Evolutionary conservation across 306 rosid genomes (phyloP).

Genomic region (Citrullus amarus): DNA sequence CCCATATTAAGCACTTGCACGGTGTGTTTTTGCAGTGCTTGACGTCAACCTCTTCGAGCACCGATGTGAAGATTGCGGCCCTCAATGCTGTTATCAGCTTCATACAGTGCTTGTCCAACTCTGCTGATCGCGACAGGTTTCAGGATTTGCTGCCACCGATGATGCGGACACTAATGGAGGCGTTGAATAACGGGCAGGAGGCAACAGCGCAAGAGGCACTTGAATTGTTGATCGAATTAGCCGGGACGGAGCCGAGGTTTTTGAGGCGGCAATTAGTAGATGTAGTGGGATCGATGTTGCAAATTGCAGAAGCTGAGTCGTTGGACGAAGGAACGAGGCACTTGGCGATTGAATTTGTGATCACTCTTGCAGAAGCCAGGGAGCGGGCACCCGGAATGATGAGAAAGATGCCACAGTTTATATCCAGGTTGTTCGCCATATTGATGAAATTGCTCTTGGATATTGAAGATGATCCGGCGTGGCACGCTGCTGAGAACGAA

Average conservation of each 20-base stretch:
- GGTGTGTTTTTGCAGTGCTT: slow-evolving; percentile 65
- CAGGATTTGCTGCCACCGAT: slow-evolving; percentile 90
- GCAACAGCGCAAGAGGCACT: slow-evolving; percentile 91
- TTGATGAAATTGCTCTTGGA: slow-evolving; percentile 82
- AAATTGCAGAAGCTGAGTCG: slow-evolving; percentile 78
- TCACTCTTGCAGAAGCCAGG: slow-evolving; percentile 89
- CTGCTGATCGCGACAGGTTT: slow-evolving; percentile 70
- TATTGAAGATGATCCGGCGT: slow-evolving; percentile 72
- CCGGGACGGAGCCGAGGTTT: slow-evolving; percentile 85
- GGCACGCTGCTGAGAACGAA: slow-evolving; percentile 78
- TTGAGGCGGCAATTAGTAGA: slow-evolving; percentile 74
- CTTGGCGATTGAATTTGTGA: slow-evolving; percentile 87
- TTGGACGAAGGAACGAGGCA: slow-evolving; percentile 89
- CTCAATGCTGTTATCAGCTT: slow-evolving; percentile 86
- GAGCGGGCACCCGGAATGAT: slow-evolving; percentile 96
- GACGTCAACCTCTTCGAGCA: slow-evolving; percentile 26
- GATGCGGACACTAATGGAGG: slow-evolving; percentile 81
- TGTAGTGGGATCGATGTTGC: slow-evolving; percentile 84
- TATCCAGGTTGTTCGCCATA: slow-evolving; percentile 70
- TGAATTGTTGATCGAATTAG: slow-evolving; percentile 78
- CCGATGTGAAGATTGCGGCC: slow-evolving; percentile 79
- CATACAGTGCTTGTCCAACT: slow-evolving; percentile 72
- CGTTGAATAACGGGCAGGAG: slow-evolving; percentile 77
- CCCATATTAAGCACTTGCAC: slow-evolving; percentile 71
- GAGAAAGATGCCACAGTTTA: slow-evolving; percentile 93